Conservation (phyloP, 2,329 filamentous ascomycete species). For the Phaeosphaeria sp. region DNA sequence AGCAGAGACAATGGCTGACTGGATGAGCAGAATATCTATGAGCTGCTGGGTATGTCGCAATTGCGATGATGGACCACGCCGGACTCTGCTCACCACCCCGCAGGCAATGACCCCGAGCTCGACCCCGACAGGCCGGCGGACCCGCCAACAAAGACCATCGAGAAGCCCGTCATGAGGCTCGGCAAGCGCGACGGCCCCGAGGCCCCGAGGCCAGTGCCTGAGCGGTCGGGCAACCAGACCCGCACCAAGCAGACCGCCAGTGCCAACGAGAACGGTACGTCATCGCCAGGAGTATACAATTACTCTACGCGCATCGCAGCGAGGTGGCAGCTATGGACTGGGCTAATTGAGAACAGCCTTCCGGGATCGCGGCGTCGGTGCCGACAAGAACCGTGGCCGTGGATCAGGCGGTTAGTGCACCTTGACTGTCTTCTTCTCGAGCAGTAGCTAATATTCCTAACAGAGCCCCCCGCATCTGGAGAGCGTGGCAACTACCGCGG, state of each 20-base stretch:
- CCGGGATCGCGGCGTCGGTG: constrained; percentile 85
- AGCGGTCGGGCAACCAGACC: constrained; percentile 39
- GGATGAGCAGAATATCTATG: constrained; percentile 83
- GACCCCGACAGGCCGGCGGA: constrained; percentile 76
- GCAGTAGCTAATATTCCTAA: constrained; percentile 11
- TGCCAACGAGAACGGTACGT: constrained; percentile 89
- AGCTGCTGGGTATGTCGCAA: constrained; percentile 84
- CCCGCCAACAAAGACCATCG: constrained; percentile 85
- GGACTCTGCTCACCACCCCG: constrained; percentile 33
- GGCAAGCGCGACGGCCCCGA: constrained; percentile 88
- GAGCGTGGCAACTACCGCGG: constrained; percentile 46
- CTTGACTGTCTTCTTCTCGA: background rate
- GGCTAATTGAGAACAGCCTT: constrained; percentile 67
- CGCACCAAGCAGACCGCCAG: constrained; percentile 59
- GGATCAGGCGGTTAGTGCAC: constrained; percentile 43
- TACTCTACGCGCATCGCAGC: background rate
- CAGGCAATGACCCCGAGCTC: constrained; percentile 74
- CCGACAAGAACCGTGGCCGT: constrained; percentile 81
- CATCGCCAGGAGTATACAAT: constrained; percentile 1
- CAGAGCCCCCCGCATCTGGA: constrained; percentile 28
- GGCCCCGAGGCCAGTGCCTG: constrained; percentile 60
- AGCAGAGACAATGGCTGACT: constrained; percentile 45
- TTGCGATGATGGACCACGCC: constrained; percentile 5
- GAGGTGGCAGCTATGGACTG: constrained; percentile 1
- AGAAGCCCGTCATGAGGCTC: constrained; percentile 78